Conservation (phyloP, 2,329 filamentous ascomycete genomes). For the Atkinsonella hypoxylon region DNA sequence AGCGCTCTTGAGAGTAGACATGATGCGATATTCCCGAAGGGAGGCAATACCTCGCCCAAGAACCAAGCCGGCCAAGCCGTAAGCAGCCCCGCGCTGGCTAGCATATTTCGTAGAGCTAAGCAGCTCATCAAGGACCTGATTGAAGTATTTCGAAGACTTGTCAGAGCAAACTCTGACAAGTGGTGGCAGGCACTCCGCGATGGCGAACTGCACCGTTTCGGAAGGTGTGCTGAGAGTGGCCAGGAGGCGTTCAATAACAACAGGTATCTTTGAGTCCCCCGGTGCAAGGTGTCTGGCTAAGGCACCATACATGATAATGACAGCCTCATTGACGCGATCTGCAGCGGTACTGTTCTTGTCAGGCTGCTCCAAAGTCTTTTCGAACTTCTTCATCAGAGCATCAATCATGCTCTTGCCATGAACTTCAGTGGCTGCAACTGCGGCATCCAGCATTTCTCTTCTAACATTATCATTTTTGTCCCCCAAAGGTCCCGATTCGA, state of each 20-base stretch:
- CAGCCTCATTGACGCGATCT: conserved; percentile 90
- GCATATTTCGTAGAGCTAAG: conserved; percentile 84
- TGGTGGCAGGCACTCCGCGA: conserved; percentile 85
- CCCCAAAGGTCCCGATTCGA: conserved; percentile 75
- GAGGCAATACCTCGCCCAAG: conserved; percentile 75
- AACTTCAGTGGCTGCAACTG: conserved; percentile 65
- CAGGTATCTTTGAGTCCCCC: conserved; percentile 78
- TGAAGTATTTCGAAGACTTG: conserved; percentile 68
- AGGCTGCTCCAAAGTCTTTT: conserved; percentile 73
- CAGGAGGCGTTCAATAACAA: conserved; percentile 76
- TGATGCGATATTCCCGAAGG: conserved; percentile 73
- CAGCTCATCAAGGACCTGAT: conserved; percentile 70
- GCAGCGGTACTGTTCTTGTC: conserved; percentile 70
- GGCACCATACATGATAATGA: conserved; percentile 94
- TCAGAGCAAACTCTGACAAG: conserved; percentile 72
- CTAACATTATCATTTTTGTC: conserved; percentile 70
- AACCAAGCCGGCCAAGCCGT: conserved; percentile 84
- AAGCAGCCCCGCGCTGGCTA: conserved; percentile 83
- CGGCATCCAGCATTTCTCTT: conserved; percentile 83
- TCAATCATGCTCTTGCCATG: conserved; percentile 79
- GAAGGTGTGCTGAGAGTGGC: conserved; percentile 87
- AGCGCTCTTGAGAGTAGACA: conserved; percentile 67
- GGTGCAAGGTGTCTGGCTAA: conserved; percentile 74
- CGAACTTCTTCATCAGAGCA: conserved; percentile 83
- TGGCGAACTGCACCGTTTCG: conserved; percentile 92